Conservation (phyloP, 1,139 yeast species). For the Yamadazyma dendronema region DNA sequence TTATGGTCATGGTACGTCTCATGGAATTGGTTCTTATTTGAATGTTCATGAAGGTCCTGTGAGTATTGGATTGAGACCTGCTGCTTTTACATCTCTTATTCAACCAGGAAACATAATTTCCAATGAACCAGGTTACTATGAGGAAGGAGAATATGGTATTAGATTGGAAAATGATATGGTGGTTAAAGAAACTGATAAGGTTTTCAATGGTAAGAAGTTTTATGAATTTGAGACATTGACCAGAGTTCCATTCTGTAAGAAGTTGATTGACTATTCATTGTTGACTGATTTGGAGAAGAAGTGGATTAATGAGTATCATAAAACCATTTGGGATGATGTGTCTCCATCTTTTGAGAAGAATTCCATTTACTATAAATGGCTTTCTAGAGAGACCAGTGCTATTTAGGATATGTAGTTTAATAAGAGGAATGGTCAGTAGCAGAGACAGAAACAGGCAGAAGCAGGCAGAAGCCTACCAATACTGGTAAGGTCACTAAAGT, state of each 20-base stretch:
- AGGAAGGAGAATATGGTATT: slow-evolving; percentile 90
- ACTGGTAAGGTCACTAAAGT: too few species aligned
- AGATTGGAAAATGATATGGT: slow-evolving; percentile 85
- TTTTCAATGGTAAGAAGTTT: slow-evolving; percentile 53
- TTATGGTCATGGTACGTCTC: slow-evolving; percentile 96
- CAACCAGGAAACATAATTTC: slow-evolving; percentile 77
- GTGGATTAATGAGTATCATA: slow-evolving; percentile 72
- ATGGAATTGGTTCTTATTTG: slow-evolving; percentile 90
- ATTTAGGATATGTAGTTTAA: slow-evolving; percentile 4
- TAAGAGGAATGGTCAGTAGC: too few species aligned
- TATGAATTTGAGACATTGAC: slow-evolving; percentile 84
- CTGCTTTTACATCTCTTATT: slow-evolving; percentile 45
- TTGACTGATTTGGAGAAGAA: slow-evolving; percentile 60
- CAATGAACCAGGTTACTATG: slow-evolving; percentile 95
- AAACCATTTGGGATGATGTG: slow-evolving; percentile 56
- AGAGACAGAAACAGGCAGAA: too few species aligned
- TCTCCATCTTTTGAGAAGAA: slow-evolving; percentile 47
- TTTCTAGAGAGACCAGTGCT: slow-evolving; percentile 61
- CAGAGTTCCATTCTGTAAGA: slow-evolving; percentile 68
- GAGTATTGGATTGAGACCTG: slow-evolving; percentile 74
- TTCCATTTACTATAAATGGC: slow-evolving; percentile 65
- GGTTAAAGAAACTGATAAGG: slow-evolving; percentile 49
- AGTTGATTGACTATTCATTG: slow-evolving; percentile 23
- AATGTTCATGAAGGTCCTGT: slow-evolving; percentile 98
- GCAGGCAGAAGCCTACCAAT: too few species aligned